phyloP scores from a whole-genome alignment of 2,329 filamentous ascomycete genomes.

The Penicillium sp. region DNA sequence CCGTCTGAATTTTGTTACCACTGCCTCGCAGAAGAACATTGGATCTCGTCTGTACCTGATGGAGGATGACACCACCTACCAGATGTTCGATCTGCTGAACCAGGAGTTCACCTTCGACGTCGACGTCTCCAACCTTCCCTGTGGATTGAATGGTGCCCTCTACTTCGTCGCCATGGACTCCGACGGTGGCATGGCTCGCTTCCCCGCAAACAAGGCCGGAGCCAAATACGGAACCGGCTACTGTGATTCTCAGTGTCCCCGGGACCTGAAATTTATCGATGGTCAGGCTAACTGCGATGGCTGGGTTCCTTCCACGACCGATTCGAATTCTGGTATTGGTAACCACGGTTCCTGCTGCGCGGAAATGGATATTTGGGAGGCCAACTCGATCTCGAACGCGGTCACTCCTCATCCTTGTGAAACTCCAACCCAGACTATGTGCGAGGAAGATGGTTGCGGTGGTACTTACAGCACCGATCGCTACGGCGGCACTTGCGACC shows the following conservation, averaged over 20 bases:
- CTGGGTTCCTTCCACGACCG: conserved; percentile 53
- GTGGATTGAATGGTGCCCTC: conserved; percentile 70
- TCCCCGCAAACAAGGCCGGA: conserved; percentile 56
- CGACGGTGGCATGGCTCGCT: conserved; percentile 58
- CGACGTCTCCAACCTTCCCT: conserved; percentile 67
- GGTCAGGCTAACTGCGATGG: conserved; percentile 57
- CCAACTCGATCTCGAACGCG: conserved; percentile 65
- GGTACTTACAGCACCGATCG: conserved; percentile 54
- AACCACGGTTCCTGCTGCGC: conserved; percentile 62
- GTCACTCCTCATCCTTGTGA: conserved; percentile 66
- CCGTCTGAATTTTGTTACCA: conserved; percentile 50
- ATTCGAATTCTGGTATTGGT: conserved; percentile 56
- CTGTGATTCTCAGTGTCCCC: conserved; percentile 60
- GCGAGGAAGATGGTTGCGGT: conserved; percentile 53
- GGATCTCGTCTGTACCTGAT: conserved; percentile 64
- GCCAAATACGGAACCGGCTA: conserved; percentile 64
- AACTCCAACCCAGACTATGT: conserved; percentile 51
- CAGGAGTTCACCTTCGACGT: conserved; percentile 73
- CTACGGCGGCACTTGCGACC: conserved; percentile 64
- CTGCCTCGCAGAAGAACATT: conserved; percentile 32
- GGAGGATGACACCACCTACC: conserved; percentile 60
- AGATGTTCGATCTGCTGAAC: conserved; percentile 64
- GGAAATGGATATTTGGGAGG: conserved; percentile 72
- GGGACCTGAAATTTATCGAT: conserved; percentile 49
- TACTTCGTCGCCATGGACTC: conserved; percentile 64